Base-by-base conservation (phyloP, 2,329 filamentous ascomycete genomes). In the Rutstroemia sp. region DNA sequence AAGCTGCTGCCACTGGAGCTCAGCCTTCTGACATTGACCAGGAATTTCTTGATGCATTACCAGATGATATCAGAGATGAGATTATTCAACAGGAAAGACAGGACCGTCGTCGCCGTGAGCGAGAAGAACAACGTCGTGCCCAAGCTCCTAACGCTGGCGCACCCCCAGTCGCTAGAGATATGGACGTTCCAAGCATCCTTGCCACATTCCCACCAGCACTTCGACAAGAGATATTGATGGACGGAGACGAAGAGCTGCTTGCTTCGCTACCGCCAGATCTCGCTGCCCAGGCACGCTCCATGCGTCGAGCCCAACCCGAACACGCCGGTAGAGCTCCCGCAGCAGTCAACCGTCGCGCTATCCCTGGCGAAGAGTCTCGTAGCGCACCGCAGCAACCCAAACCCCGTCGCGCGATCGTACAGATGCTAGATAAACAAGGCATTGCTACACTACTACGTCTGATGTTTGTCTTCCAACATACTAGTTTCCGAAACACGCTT, bases 371-470 rank as follows among this genome's bases (percentile, higher is more conserved):
- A 57, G 68, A 60, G 66, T 72, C 59, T 57, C 67, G 62, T 25
- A 51, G 50, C 34, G 59, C 53, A 17, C 30, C 44, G 39, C 46
- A 55, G 14, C 61, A 67, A 50, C 92, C 91, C 73, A 73, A 78
- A 39, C 86, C 88, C 65, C 84, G 89, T 57, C 87, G 88, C 59
- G 86, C 89, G 21, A 88, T 95, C 57, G 88, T 96, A 23, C 94
- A 99, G 70, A 96, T 99, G 87, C 82, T 99, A 30, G 94, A 99
- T 72, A 96, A 96, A 73, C 82, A 92, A 48, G 94, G 95, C 25
- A 86, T 99, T 62, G 94, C 95, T 25, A 97, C 94, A n/a, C 76
- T 99, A 36, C 79, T 99, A 45, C 89, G 95, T n/a, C 80, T 99
- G 9, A 96, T 99, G 92, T 99, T 99, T 70, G 91, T 97, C 65